These are phyloP conservation scores for Cutaneotrichosporon mucoides DNA, from an alignment of 1,284 basidiomycete species.

Conservation along the genomic window DNA sequence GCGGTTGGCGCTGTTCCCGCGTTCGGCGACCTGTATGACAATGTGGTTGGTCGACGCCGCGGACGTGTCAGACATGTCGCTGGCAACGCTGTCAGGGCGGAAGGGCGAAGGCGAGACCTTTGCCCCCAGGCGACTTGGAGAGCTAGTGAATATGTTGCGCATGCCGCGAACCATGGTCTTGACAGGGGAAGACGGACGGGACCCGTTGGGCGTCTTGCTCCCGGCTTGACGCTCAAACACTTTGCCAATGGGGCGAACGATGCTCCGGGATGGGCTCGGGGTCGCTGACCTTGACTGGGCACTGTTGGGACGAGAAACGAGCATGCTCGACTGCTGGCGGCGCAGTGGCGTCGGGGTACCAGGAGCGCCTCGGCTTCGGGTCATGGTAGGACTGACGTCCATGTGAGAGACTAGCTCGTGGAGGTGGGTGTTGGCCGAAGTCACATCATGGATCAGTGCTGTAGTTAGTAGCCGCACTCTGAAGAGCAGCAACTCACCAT, in stretches of 20 bases:
- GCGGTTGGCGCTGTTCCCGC: neutral
- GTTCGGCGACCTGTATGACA: neutral
- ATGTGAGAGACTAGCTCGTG: conserved; percentile 23
- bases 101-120: neutral
- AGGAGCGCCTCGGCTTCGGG: neutral
- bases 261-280: neutral
- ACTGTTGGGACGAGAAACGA: conserved; percentile 8
- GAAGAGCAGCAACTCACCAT: conserved; percentile 1
- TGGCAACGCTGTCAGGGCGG: neutral
- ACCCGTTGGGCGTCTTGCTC: neutral
- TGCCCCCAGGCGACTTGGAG: neutral
- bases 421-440: conserved; percentile 36
- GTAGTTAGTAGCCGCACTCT: conserved; percentile 1
- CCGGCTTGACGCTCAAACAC: neutral
- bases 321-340: conserved; percentile 23
- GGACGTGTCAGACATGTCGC: neutral
- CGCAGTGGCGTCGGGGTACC: conserved; percentile 31
- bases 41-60: neutral
- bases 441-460: conserved; percentile 27
- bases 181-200: neutral
- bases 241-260: neutral
- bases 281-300: too few species aligned
- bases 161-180: conserved; percentile 37
- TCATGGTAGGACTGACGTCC: conserved; percentile 12
- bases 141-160: conserved; percentile 34